A percentile compares a stretch with the other conserved stretches of the same genome.
phyloP scores from a whole-genome alignment of 192 early-diverging fungal genomes.

The Coemansia sp. region DNA sequence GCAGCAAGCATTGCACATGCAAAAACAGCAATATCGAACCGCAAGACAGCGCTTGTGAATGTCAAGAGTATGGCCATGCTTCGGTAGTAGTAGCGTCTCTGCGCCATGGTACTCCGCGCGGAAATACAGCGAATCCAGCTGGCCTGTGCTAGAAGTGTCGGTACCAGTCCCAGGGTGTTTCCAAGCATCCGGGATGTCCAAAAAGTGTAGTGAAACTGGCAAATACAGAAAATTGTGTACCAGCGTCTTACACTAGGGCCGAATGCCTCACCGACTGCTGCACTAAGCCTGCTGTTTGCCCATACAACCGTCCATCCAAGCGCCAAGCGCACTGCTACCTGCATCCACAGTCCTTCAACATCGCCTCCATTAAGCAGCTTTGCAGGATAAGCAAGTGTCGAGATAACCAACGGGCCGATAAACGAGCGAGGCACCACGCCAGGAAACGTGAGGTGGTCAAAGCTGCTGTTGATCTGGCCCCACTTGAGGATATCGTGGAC shows the following conservation, averaged over 20 bases:
- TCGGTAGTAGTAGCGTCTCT: conserved; percentile 13
- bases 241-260: conserved; percentile 49
- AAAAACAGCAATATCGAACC: conserved; percentile 61
- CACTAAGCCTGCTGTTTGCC: conserved; percentile 58
- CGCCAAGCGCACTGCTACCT: conserved; percentile 38
- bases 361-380: conserved; percentile 1
- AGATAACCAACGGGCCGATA: conserved; percentile 73
- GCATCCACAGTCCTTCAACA: conserved; percentile 23
- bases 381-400: conserved; percentile 38
- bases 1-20: conserved; percentile 50
- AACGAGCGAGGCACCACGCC: conserved; percentile 96
- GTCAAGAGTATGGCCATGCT: conserved; percentile 33
- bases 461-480: conserved; percentile 52
- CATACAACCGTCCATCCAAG: conserved; percentile 56
- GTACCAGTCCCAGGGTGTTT: conserved; percentile 80
- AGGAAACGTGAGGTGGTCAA: conserved; percentile 89
- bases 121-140: conserved; percentile 46
- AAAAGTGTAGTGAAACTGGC: conserved; percentile 88
- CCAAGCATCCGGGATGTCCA: conserved; percentile 87
- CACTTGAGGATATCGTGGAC: conserved; percentile 81
- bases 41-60: conserved; percentile 57
- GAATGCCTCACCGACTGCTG: conserved; percentile 58
- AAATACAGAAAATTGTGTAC: conserved; percentile 57
- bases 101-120: neutral
- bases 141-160: conserved; percentile 57